phyloP scores from a whole-genome alignment of 257 asterid species.

The Linderniella brevidens region DNA sequence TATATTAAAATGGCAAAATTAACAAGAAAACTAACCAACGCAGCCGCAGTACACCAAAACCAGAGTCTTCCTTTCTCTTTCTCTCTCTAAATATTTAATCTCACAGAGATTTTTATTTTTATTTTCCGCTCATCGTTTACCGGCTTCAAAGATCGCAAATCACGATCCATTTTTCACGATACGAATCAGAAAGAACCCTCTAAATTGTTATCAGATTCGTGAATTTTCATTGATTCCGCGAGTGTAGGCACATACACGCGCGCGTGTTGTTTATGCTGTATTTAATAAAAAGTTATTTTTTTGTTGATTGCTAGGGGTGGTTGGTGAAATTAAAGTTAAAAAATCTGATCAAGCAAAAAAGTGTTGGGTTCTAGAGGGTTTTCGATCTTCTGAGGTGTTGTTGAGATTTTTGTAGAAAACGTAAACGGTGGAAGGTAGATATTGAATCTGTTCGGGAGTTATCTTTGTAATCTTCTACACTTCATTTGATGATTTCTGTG shows the following conservation, averaged over 20 bases:
- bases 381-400: constrained; percentile 17
- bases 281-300: constrained; percentile 9
- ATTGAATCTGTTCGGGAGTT: constrained; percentile 14
- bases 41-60: constrained; percentile 54
- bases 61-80: constrained; percentile 12
- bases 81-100: constrained; percentile 13
- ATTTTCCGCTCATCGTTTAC: constrained; percentile 28
- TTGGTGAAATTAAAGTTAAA: constrained; percentile 25
- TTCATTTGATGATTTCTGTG: constrained; percentile 55
- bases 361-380: constrained; percentile 22
- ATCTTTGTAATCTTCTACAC: constrained; percentile 1
- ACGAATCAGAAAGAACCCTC: constrained; percentile 17
- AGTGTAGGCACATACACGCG: constrained; percentile 11
- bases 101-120: constrained; percentile 16
- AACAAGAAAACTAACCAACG: background rate
- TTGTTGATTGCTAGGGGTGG: constrained; percentile 27
- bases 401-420: constrained; percentile 24
- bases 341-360: constrained; percentile 27
- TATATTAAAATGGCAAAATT: too few species aligned
- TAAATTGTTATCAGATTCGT: constrained; percentile 9
- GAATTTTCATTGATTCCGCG: background rate
- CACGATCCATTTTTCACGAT: constrained; percentile 39
- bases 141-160: constrained; percentile 43
- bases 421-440: constrained; percentile 16
- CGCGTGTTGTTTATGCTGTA: constrained; percentile 1